Base-by-base conservation (phyloP, 129 eudicot species). In the Arctium minus region DNA sequence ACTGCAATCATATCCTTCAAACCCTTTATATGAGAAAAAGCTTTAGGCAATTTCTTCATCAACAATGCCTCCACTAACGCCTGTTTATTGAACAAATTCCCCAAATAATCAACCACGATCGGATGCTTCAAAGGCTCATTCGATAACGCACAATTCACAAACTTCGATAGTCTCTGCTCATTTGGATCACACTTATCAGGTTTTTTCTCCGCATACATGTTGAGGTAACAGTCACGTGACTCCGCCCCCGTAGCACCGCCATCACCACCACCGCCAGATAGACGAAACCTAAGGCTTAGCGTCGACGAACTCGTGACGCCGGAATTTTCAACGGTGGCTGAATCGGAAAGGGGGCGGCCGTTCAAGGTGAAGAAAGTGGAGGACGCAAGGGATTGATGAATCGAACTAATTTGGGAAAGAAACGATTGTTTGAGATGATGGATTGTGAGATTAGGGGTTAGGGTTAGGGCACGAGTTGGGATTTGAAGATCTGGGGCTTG, bases 181-280 rank as follows among this genome's bases (percentile, higher is more conserved):
- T 92, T 91, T 0, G 98, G 98, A 33, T 95, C 98, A 30, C 86
- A 90, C 60, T 92, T 95, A 75, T 95, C 98, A 1, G 98, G 98
- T 85, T 95, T 92, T 37, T 90, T 95, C 6, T 75, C 89, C 0
- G 97, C 97, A 70, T 95, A 95, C 98, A 95, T 95, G 76, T 93
- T 95, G 62, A 95, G 88, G 33, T 91, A 95, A 64, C 98, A 95
- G 82, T 95, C 98, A 13, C 98, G 92, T 0, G 98, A 95, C 91
- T 95, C 98, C 0, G 98, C 98, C 17, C 98, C 88, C 22, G 98
- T 95, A 38, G 97, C 88, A 15, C 98, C 98, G 17, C 97, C 98
- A 86, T 95, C 98, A 0, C 97, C 97, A 0, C 98, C 97, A 22
- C 98, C 98, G 11, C 97, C 98, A 0, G 2, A 72, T 44, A 88